Base-by-base conservation (phyloP, 2,329 filamentous ascomycete species). In the Didymella pinodella region DNA sequence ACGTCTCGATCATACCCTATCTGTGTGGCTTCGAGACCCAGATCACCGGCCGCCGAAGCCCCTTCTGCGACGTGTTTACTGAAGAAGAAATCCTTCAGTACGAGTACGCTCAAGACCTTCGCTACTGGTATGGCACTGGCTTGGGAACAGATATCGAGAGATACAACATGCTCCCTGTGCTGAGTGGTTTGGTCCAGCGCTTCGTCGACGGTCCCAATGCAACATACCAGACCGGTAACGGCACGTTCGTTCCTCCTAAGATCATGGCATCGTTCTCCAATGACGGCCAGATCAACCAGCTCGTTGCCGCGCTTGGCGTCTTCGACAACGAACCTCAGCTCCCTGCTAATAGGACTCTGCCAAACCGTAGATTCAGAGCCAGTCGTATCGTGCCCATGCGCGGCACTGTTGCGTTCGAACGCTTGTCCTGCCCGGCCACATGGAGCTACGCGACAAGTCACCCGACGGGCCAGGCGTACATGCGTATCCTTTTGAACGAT, bases 1-100 rank as follows among this genome's bases (percentile, higher is more conserved):
- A 90, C 57, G 78, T 88, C 41, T 79, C 77, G 7, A 82, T 83
- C 44, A 86, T 90, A 48, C 87, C 87, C 0, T 90, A 90, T 65
- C 80, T 90, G n/a, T 91, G 88, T 65, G 88, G 87, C 4, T 91
- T 89, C 59, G 88, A 91, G 67, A 86, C 84, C 3, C 88, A 90
- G 66, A 89, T 90, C 63, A 86, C 81, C 0, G 88, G 88, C 1
- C 77, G 76, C 2, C 65, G 61, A 16, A 89, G 86, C 4, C 85
- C 87, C 0, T 90, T 85, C 79, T 90, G 88, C 70, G 78, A 79
- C 49, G 79, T 88, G 16, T 87, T 89, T 66, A 87, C 83, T 3
- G 79, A 88, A 32, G 78, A 85, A 2, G 88, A 91, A 71, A 80
- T 89, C 54, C 78, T 83, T 29, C 76, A 84, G 64, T 90, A 90